Evolutionary conservation across 2,329 filamentous ascomycete genomes (phyloP).

Genomic region (Xylariaceae sp.): DNA sequence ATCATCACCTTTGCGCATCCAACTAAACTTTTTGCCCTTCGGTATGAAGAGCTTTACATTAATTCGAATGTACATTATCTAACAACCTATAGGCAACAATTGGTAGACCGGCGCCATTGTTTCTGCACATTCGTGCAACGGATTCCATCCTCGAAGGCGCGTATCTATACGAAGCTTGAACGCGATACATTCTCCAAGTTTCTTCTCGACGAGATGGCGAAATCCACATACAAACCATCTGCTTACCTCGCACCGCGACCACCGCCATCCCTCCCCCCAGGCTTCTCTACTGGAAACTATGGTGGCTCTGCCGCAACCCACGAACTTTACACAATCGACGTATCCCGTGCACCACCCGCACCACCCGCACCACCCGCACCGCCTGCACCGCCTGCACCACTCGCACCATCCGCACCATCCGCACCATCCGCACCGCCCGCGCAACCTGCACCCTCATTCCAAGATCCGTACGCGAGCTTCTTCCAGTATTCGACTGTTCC

Average conservation of each 20-base stretch:
- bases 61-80: too few relatives aligned
- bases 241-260: slow-evolving; percentile 48
- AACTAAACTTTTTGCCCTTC: too few relatives aligned
- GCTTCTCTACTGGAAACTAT: slow-evolving; percentile 57
- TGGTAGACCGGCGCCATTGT: too few relatives aligned
- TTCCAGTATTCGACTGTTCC: slow-evolving; percentile 39
- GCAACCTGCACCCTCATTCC: slow-evolving; percentile 12
- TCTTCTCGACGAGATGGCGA: slow-evolving; percentile 51
- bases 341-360: slow-evolving; percentile 5
- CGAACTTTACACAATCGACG: slow-evolving; percentile 54
- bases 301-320: slow-evolving; percentile 80
- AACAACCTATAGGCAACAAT: too few relatives aligned
- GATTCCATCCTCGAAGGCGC: neutral
- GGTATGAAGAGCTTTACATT: too few relatives aligned
- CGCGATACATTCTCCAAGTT: neutral
- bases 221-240: slow-evolving; percentile 66
- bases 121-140: too few relatives aligned
- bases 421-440: slow-evolving; percentile 1
- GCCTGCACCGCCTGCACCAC: slow-evolving; percentile 12
- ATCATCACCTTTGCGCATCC: too few relatives aligned
- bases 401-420: slow-evolving; percentile 14
- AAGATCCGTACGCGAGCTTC: slow-evolving; percentile 35
- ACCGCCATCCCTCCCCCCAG: slow-evolving; percentile 60
- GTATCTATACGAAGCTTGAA: neutral
- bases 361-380: slow-evolving; percentile 4